Evolutionary conservation across 2,329 filamentous ascomycete species (phyloP).

Genomic region (Aspergillus pseudoglaucus): DNA sequence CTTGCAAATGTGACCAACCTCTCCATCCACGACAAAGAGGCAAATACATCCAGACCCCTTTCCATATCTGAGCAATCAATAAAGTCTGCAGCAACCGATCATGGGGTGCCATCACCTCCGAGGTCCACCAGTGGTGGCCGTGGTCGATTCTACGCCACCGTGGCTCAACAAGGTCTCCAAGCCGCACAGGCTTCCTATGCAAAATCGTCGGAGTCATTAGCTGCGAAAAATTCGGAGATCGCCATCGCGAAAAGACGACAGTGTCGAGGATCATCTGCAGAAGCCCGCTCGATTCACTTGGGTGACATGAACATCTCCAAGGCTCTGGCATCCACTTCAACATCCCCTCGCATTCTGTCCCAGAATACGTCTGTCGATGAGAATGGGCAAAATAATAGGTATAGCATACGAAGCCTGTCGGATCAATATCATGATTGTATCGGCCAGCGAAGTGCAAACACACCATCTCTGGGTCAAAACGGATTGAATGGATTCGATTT

Average conservation of each 20-base stretch:
- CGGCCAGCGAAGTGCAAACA: background rate
- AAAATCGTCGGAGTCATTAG: conserved; percentile 13
- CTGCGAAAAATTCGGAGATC: conserved; percentile 11
- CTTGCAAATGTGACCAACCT: background rate
- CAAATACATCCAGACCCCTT: background rate
- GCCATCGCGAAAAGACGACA: conserved; percentile 19
- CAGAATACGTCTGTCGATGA: conserved; percentile 17
- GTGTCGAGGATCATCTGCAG: conserved; percentile 8
- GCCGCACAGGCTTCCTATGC: background rate
- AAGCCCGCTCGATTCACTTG: conserved; percentile 19
- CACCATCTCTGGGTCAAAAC: background rate
- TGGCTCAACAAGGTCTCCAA: background rate
- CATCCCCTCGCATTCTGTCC: conserved; percentile 15
- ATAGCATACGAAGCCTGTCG: conserved; percentile 5
- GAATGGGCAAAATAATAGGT: conserved; percentile 8
- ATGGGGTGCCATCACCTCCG: background rate
- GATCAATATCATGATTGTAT: conserved; percentile 3
- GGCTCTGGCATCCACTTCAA: conserved; percentile 17
- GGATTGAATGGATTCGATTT: background rate
- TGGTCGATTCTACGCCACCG: conserved; percentile 5
- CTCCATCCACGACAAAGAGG: background rate
- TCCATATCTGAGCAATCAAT: background rate
- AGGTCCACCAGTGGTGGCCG: background rate
- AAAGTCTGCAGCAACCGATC: background rate
- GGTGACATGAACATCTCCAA: conserved; percentile 24